These are phyloP conservation scores for Aspergillus caelatus DNA, from an alignment of 2,329 filamentous ascomycete genomes.

Conservation along the genomic window DNA sequence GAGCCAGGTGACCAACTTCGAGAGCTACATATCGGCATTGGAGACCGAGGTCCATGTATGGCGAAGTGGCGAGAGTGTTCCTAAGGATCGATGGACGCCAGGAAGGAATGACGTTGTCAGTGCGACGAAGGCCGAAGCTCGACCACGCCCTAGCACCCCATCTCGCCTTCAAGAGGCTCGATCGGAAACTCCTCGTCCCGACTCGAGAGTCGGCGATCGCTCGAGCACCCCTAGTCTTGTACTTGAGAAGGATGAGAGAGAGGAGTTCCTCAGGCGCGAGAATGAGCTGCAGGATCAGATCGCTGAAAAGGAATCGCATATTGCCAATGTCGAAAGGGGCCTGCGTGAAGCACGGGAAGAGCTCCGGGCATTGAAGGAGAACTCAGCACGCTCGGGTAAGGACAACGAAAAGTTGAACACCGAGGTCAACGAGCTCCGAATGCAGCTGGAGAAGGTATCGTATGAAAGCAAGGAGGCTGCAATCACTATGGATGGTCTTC, in stretches of 20 bases:
- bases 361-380: constrained; percentile 80
- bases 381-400: constrained; percentile 78
- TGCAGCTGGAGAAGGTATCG: constrained; percentile 92
- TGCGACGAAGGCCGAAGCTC: constrained; percentile 51
- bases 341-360: constrained; percentile 85
- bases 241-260: constrained; percentile 93
- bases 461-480: constrained; percentile 96
- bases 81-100: constrained; percentile 84
- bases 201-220: constrained; percentile 74
- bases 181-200: constrained; percentile 64
- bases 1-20: constrained; percentile 83
- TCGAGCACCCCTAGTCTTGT: constrained; percentile 84
- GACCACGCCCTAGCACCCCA: constrained; percentile 46
- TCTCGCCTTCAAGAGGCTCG: constrained; percentile 50
- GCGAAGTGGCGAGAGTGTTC: constrained; percentile 85
- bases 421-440: constrained; percentile 89
- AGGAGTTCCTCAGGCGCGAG: constrained; percentile 91
- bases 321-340: constrained; percentile 76
- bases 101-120: constrained; percentile 59
- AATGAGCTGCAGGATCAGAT: constrained; percentile 98
- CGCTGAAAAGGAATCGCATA: constrained; percentile 84
- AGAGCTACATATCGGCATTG: constrained; percentile 79
- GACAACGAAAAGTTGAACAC: constrained; percentile 85
- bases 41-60: constrained; percentile 85
- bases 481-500: constrained; percentile 96